Base-by-base conservation (phyloP, 1,139 yeast genomes). In the Geotrichum klebahnii region DNA sequence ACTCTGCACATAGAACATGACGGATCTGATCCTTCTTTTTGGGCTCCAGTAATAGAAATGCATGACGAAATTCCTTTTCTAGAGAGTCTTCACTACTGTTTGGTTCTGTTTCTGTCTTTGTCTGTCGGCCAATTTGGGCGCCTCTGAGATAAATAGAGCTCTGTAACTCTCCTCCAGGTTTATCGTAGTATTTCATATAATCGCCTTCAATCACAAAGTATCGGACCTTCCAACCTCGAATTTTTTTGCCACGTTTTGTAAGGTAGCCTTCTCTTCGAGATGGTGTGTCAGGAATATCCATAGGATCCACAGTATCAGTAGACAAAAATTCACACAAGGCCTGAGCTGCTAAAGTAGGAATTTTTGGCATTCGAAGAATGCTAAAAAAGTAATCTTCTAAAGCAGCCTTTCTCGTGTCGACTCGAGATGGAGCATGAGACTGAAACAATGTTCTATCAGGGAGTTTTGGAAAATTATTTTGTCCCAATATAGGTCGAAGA, bases 1-100 rank as follows among this genome's bases (percentile, higher is more conserved):
- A 79, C 64, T 89, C 96, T 2, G 95, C 88, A 67, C 95, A 88
- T 54, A 89, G 76, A 47, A 82, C 78, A 64, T 85, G 89, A 53
- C 80, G 81, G 1, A 79, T 76, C 45, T 79, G 76, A 24, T 79
- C 74, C 45, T 71, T 65, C 59, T 79, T 80, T 55, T 76, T 78
- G 5, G 78, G 75, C 62, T 87, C 96, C 69, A 79, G 72, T 1
- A 88, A 71, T 36, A 84, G 72, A 61, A 88, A 84, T 0, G 92
- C 95, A 68, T 86, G 90, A 52, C 87, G 73, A 50, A 82, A 83
- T 1, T 90, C 88, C 35, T 59, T 59, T 3, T 60, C 65, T 3
- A 57, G 54, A 53, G 79, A 77, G 51, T 80, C 87, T 59, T 81
- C 87, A 23, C 84, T 58, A 14, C 53, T 56, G 9, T 52, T 49